Percentiles rank a stretch among this genome's conserved stretches.
Evolutionary conservation across 2,329 filamentous ascomycete species (phyloP).

Genomic region (Blastomyces gilchristii): DNA sequence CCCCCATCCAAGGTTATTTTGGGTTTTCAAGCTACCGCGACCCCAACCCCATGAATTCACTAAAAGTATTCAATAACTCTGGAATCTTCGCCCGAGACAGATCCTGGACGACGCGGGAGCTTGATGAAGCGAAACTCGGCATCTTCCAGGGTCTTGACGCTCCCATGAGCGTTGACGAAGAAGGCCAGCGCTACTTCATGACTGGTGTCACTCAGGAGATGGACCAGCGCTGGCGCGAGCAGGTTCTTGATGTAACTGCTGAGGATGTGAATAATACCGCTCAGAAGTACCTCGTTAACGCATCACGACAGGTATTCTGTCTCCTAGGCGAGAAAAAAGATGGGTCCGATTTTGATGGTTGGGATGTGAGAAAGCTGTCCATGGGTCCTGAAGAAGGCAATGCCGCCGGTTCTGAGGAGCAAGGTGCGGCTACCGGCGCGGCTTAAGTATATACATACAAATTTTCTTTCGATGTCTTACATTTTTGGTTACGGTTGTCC

Average conservation of each 20-base stretch:
- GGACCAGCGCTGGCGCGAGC: conserved; percentile 73
- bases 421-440: conserved; percentile 19
- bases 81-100: conserved; percentile 75
- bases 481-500: neutral
- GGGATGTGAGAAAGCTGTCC: conserved; percentile 65
- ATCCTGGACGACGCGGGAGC: conserved; percentile 68
- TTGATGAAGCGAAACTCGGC: conserved; percentile 92
- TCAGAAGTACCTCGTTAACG: conserved; percentile 67
- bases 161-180: conserved; percentile 72
- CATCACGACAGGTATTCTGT: conserved; percentile 50
- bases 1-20: conserved; percentile 71
- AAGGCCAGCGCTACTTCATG: conserved; percentile 79
- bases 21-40: conserved; percentile 96
- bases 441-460: conserved; percentile 15
- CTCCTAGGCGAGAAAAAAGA: conserved; percentile 76
- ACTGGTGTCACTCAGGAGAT: conserved; percentile 79
- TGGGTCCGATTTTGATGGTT: conserved; percentile 58
- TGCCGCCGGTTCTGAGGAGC: neutral
- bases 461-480: neutral
- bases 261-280: conserved; percentile 72
- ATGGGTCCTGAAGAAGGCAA: conserved; percentile 35
- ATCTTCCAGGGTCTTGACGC: conserved; percentile 90
- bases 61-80: conserved; percentile 72
- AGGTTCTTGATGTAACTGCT: conserved; percentile 73
- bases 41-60: conserved; percentile 81